These are phyloP conservation scores for Yamadazyma epiphylla DNA, from an alignment of 1,139 yeast species.

Conservation along the genomic window DNA sequence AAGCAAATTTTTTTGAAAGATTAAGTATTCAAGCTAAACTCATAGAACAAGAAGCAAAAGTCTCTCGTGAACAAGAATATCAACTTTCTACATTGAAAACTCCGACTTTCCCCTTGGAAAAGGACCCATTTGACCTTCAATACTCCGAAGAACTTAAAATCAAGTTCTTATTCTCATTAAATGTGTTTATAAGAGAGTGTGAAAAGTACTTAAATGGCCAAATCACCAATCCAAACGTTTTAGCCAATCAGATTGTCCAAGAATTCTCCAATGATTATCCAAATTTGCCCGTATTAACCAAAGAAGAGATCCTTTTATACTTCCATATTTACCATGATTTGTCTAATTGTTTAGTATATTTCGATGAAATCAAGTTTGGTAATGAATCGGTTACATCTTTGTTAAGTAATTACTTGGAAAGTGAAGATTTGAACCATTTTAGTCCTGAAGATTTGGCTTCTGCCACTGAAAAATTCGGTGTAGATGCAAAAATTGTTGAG, in stretches of 20 bases:
- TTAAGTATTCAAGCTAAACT: slow-evolving; percentile 21
- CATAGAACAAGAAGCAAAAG: slow-evolving; percentile 22
- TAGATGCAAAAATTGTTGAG: slow-evolving; percentile 8
- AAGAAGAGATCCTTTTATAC: slow-evolving; percentile 24
- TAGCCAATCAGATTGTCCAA: slow-evolving; percentile 11
- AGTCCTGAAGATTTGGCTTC: slow-evolving; percentile 12
- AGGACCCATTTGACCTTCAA: slow-evolving; percentile 18
- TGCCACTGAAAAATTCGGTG: slow-evolving; percentile 4
- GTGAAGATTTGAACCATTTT: slow-evolving; percentile 7
- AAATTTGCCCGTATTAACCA: slow-evolving; percentile 17
- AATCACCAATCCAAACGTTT: slow-evolving; percentile 19
- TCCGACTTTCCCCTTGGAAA: slow-evolving; percentile 17
- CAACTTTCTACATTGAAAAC: slow-evolving; percentile 16
- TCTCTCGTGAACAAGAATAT: slow-evolving; percentile 20
- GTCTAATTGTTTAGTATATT: slow-evolving; percentile 24
- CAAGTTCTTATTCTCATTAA: slow-evolving; percentile 22
- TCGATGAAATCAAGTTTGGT: slow-evolving; percentile 28
- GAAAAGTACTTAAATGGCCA: slow-evolving; percentile 10
- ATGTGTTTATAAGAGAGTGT: slow-evolving; percentile 25
- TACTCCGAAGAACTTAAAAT: slow-evolving; percentile 14
- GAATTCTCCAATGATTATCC: slow-evolving; percentile 21
- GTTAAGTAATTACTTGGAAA: slow-evolving; percentile 16
- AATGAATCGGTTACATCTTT: slow-evolving; percentile 21
- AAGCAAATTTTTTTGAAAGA: slow-evolving; percentile 25
- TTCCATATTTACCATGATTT: slow-evolving; percentile 29